Evolutionary conservation across 169 alveolate species (phyloP).

Genomic region (Cryptosporidium tyzzeri): DNA sequence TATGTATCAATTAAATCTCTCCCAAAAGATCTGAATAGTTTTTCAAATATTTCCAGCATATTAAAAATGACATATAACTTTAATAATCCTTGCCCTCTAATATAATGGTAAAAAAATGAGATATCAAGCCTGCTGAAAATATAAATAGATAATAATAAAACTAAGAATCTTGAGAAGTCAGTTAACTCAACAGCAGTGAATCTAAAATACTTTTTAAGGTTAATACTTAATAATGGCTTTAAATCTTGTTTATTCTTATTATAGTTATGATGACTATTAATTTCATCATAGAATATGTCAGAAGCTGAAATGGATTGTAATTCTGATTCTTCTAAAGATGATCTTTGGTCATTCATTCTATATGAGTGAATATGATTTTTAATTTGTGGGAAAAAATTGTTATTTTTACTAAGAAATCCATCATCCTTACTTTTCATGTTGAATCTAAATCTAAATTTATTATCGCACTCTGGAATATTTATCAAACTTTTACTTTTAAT

Average conservation of each 20-base stretch:
- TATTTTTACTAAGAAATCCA: constrained; percentile 50
- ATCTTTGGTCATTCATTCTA: constrained; percentile 55
- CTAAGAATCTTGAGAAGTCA: constrained; percentile 82
- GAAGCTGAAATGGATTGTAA: constrained; percentile 18
- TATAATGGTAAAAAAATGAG: constrained; percentile 88
- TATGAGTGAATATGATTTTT: constrained; percentile 31
- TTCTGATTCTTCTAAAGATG: constrained; percentile 68
- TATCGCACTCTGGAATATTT: constrained; percentile 6
- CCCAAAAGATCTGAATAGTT: constrained; percentile 88
- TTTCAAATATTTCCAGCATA: constrained; percentile 90
- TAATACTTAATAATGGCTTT: neutral
- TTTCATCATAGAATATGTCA: constrained; percentile 13
- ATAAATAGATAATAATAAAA: constrained; percentile 81
- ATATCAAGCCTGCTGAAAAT: constrained; percentile 86
- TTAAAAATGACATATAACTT: constrained; percentile 90
- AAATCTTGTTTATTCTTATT: constrained; percentile 1
- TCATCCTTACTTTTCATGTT: constrained; percentile 26
- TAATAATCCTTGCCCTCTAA: constrained; percentile 90
- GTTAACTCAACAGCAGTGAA: constrained; percentile 63
- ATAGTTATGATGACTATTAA: neutral
- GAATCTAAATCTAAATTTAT: constrained; percentile 12
- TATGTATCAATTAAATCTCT: constrained; percentile 86
- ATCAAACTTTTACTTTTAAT: constrained; percentile 48
- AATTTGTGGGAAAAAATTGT: constrained; percentile 40
- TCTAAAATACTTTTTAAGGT: constrained; percentile 1